Base-by-base conservation (phyloP, 2,329 filamentous ascomycete species). In the Amphichorda felina region DNA sequence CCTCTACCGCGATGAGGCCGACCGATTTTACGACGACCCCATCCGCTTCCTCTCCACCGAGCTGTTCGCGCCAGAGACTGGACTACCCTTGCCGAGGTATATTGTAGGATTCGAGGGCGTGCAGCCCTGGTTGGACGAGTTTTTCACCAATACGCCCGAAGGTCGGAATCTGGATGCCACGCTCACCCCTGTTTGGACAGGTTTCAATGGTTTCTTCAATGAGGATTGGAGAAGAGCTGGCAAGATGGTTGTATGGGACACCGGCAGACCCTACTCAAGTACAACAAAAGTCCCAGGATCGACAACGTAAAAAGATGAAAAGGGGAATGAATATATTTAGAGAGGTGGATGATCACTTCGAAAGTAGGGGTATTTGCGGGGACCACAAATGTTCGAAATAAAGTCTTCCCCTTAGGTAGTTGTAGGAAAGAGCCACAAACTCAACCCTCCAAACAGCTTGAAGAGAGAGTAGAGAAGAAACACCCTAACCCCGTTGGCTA, bases 1-100 rank as follows among this genome's bases (percentile, higher is more conserved):
- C 2, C 50, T 51, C 2, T 98, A 98, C 57, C 63, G 81, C 13
- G 88, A 95, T 54, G 89, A 98, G 63, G 88, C 87, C 7, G 88
- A 94, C 53, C 70, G 79, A 30, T 98, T 98, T 63, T 96, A 94
- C 58, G 71, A 82, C 41, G 74, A 79, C 16, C 54, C 59, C 9
- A 5, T 53, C 43, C 22, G 44, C 1, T 89, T 85, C 48, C 50
- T 88, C 21, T 44, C 57, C 38, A 44, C 54, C 30, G 59, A 73
- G 61, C 50, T 84, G 17, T 75, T 66, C 31, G 40, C 36, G 3
- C 37, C 46, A 0, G 40, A 38, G 4, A 44, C 46, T 5, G 34
- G 33, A 15, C 8, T 42, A 42, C 34, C 44, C 16, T 25, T 41
- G 24, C 73, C 75, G 17, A 58, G 71, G 11, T 79, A 70, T 46